Percentiles rank a stretch among this genome's conserved stretches.
phyloP scores from a whole-genome alignment of 1,284 basidiomycete genomes.

The Anthracocystis setariae region DNA sequence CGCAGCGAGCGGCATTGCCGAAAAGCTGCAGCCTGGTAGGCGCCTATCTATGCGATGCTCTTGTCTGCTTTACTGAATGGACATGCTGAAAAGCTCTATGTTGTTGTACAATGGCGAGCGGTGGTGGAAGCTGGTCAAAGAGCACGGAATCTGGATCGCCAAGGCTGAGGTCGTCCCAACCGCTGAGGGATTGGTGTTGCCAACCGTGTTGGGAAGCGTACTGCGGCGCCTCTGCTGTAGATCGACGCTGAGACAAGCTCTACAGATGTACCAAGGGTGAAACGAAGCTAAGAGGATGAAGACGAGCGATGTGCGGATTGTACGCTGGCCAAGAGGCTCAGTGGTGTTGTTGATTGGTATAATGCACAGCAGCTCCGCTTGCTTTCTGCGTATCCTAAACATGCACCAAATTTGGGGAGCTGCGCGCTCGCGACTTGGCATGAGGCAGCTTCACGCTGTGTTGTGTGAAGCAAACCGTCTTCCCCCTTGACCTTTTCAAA shows the following conservation, averaged over 20 bases:
- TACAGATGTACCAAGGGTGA: no score
- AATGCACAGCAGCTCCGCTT: conserved; percentile 6
- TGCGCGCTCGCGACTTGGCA: conserved; percentile 37
- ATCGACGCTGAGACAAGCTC: no score
- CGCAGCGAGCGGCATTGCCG: conserved; percentile 41
- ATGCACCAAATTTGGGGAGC: neutral
- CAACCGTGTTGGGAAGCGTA: no score
- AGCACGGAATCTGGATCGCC: no score
- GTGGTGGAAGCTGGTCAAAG: neutral
- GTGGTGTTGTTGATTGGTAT: conserved; percentile 4
- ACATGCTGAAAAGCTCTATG: conserved; percentile 4
- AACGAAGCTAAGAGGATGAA: no score
- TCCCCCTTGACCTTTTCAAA: no score
- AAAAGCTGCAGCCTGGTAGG: conserved; percentile 1
- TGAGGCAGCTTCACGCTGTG: no score
- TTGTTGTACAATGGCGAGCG: neutral
- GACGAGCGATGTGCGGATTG: neutral
- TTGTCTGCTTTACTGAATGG: neutral
- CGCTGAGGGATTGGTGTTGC: no score
- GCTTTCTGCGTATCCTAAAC: conserved; percentile 11
- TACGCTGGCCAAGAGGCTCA: neutral
- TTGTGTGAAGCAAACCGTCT: neutral
- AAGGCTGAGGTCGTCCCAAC: no score
- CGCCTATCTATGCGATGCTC: neutral
- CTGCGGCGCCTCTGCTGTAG: no score